Conservation (phyloP, 208 protist genomes). For the Leishmania amazonensis region DNA sequence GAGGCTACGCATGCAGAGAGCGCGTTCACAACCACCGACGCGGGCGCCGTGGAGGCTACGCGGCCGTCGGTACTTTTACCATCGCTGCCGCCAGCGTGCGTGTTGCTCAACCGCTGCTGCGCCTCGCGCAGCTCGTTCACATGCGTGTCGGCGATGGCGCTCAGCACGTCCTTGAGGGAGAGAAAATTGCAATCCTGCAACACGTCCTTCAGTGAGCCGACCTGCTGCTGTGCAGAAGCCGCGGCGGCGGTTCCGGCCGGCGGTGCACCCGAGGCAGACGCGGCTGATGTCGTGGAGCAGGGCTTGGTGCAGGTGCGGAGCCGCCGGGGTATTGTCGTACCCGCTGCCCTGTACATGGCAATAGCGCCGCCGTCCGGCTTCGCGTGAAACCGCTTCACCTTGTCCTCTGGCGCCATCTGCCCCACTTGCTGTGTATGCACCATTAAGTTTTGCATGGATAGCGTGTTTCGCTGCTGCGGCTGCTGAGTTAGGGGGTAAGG, state of each 20-base stretch:
- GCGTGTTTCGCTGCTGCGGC: conserved; percentile 21
- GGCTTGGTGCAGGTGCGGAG: conserved; percentile 9
- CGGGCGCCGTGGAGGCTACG: background rate
- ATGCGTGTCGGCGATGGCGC: conserved; percentile 32
- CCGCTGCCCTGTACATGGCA: background rate
- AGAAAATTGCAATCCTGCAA: conserved; percentile 49
- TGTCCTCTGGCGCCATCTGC: conserved; percentile 31
- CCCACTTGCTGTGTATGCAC: conserved; percentile 36
- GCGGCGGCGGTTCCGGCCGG: background rate
- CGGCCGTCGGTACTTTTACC: background rate
- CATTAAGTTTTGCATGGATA: conserved; percentile 41
- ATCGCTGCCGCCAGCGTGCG: background rate
- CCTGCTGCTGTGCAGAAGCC: conserved; percentile 12
- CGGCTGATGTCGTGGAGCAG: background rate
- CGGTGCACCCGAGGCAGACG: background rate
- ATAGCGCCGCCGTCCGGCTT: conserved; percentile 4
- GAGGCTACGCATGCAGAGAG: background rate
- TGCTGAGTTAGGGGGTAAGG: conserved; percentile 11
- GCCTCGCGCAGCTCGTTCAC: conserved; percentile 37
- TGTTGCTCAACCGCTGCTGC: conserved; percentile 22
- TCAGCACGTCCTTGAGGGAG: conserved; percentile 44
- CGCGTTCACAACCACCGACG: background rate
- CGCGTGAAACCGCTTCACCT: conserved; percentile 27
- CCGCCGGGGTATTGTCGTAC: conserved; percentile 7
- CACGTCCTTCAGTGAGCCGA: conserved; percentile 38